Conservation (phyloP, 352 stramenopile species). For the Phytopythium oedochilum region DNA sequence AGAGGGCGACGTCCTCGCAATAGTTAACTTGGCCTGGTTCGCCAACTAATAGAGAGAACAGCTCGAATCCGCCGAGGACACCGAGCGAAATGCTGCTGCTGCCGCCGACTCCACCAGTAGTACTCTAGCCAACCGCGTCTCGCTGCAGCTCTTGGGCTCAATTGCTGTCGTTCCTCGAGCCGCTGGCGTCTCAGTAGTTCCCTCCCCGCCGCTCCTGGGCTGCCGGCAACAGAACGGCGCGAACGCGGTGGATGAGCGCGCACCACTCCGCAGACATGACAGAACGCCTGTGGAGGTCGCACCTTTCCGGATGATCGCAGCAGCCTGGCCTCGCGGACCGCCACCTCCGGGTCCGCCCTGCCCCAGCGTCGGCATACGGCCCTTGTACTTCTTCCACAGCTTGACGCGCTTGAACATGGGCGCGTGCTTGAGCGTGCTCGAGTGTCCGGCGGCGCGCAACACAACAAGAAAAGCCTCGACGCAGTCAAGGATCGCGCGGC, state of each 20-base stretch:
- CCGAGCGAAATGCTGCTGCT: too few species aligned
- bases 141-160: neutral
- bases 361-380: slow-evolving; percentile 61
- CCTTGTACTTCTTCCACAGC: slow-evolving; percentile 87
- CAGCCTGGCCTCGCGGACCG: slow-evolving; percentile 63
- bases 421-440: slow-evolving; percentile 76
- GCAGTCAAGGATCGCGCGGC: slow-evolving; percentile 21
- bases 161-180: neutral
- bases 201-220: slow-evolving; percentile 52
- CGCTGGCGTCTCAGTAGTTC: slow-evolving; percentile 22
- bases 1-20: neutral
- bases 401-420: slow-evolving; percentile 88
- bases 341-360: slow-evolving; percentile 56
- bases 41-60: too few species aligned
- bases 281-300: neutral
- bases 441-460: neutral
- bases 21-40: too few species aligned
- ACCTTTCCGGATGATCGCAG: slow-evolving; percentile 81
- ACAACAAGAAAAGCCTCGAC: slow-evolving; percentile 12
- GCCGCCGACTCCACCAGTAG: too few species aligned
- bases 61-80: too few species aligned
- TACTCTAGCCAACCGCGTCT: neutral
- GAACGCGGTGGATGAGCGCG: neutral
- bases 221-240: slow-evolving; percentile 2
- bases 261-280: neutral